A percentile compares a stretch with the other conserved stretches of the same genome.
Conservation (phyloP, 2,329 filamentous ascomycete genomes). For the Talaromyces sp. region DNA sequence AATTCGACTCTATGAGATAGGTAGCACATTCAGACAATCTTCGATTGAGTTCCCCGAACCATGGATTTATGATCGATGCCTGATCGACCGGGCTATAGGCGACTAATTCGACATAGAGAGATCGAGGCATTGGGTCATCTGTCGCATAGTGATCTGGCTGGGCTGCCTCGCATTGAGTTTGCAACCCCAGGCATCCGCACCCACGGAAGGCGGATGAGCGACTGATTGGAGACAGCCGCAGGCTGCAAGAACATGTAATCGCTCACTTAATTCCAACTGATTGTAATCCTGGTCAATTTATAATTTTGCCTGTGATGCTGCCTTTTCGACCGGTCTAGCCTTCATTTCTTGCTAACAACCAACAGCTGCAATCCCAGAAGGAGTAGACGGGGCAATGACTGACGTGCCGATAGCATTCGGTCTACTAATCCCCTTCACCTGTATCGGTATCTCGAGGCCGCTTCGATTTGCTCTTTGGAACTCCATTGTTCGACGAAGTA, state of each 20-base stretch:
- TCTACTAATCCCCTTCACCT: not conserved
- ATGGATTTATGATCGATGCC: not conserved
- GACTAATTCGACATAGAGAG: not conserved
- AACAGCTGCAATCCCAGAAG: not conserved
- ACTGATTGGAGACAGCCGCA: not conserved
- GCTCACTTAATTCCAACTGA: not conserved
- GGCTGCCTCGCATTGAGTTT: not conserved
- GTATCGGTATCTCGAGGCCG: not conserved
- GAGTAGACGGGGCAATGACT: not conserved
- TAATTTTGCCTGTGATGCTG: not conserved
- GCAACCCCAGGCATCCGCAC: constrained; percentile 5
- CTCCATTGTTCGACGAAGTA: constrained; percentile 8
- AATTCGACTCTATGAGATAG: not conserved
- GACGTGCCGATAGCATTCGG: not conserved
- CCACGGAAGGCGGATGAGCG: not conserved
- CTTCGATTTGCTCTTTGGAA: not conserved
- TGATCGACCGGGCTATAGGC: not conserved
- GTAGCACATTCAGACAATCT: not conserved
- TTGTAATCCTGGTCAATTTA: not conserved
- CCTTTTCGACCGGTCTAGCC: not conserved
- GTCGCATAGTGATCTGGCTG: not conserved
- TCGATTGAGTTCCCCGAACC: not conserved
- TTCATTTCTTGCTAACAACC: not conserved
- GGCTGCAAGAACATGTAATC: not conserved
- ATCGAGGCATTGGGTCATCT: not conserved